Evolutionary conservation across 1,139 yeast genomes (phyloP), one percentile per base, ranked within the genome.

Genomic region (Taphrina sp.): DNA sequence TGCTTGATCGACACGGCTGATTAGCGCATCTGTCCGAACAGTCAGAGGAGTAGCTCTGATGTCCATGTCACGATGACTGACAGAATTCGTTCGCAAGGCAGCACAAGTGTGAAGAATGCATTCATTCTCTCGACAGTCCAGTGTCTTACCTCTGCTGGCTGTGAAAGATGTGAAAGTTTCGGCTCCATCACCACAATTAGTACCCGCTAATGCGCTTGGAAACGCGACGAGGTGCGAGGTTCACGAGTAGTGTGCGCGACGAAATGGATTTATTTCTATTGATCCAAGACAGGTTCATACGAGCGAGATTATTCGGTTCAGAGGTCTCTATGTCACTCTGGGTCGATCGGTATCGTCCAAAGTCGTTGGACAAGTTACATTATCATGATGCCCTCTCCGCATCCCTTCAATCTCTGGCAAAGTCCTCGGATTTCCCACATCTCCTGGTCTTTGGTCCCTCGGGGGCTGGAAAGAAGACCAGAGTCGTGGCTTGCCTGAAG

Each of bases 391-490:
- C 75, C 3, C 78, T 90, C 31, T 81, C 95, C 0, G 70, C 73
- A 43, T 79, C 83, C 60, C 73, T 92, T 42, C 72, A 74, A 56
- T 81, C 94, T 0, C 72, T 86, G 65, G 82, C 88, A 1, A 71
- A 77, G 2, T 77, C 89, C 1, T 92, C 90, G 1, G 97, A 94
- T 68, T 84, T 92, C 67, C 99, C 99, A 2, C 98, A 92, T 73
- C 71, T 92, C 55, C 73, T 92, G 37, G 80, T 92, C 8, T 90
- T 90, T 68, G 99, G 99, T 0, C 97, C 98, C 1, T 82, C 90
- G 46, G 99, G 99, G 3, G 86, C 95, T 16, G 99, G 99, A 59
- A 92, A 92, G 69, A 94, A 92, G 74, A 94, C 98, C 2, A 78
- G 98, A 64, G 87, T 90, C 16, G 79, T 89, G 70, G 82, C 95